Conservation (phyloP, 129 eudicot genomes). For the Escallonia rubra region DNA sequence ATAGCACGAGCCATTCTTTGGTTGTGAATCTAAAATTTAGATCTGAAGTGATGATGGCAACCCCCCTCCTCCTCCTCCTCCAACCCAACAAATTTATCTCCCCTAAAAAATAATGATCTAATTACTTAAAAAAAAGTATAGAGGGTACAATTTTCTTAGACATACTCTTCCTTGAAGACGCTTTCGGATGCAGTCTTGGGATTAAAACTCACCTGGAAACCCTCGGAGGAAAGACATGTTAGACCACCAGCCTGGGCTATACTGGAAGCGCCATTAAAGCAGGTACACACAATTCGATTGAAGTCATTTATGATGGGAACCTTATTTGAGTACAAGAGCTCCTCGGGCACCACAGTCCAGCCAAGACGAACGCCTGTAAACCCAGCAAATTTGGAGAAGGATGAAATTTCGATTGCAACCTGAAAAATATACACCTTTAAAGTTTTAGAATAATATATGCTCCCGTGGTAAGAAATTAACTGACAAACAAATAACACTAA, state of each 20-base stretch:
- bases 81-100: not conserved
- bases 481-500: too few relatives aligned
- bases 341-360: slow-evolving; percentile 93
- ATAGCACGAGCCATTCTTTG: too few relatives aligned
- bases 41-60: too few relatives aligned
- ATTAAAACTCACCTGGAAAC: slow-evolving; percentile 45
- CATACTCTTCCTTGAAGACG: not conserved
- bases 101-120: not conserved
- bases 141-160: not conserved
- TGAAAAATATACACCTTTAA: slow-evolving; percentile 12
- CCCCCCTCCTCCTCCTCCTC: too few relatives aligned
- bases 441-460: too few relatives aligned
- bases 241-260: slow-evolving; percentile 94
- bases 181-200: not conserved
- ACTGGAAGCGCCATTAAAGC: slow-evolving; percentile 88
- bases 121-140: not conserved
- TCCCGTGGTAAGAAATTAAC: too few relatives aligned
- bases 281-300: slow-evolving; percentile 76
- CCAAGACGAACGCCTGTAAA: slow-evolving; percentile 92
- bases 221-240: slow-evolving; percentile 72
- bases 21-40: too few relatives aligned
- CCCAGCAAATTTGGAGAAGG: slow-evolving; percentile 93
- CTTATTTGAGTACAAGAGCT: slow-evolving; percentile 56
- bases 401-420: slow-evolving; percentile 89
- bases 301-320: slow-evolving; percentile 72